Evolutionary conservation across 208 protist species (phyloP), one percentile per base, ranked within the genome.

Genomic region (Acanthamoeba healyi): DNA sequence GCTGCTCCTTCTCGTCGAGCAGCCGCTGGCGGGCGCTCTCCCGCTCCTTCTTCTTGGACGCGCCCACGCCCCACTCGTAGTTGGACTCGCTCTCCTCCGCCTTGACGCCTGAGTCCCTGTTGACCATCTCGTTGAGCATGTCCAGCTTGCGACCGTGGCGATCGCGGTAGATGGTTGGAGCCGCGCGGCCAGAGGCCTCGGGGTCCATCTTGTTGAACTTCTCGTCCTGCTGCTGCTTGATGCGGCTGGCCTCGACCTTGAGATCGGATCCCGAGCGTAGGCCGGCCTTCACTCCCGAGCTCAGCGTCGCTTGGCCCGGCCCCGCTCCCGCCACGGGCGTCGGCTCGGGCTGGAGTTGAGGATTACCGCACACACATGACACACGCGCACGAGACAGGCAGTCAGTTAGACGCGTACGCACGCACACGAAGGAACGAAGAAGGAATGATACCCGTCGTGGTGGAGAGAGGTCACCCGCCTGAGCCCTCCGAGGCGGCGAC

Each of bases 101-200:
- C 86, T 44, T 74, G 38, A 72, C 26, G 34, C 44, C 81, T 9
- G 24, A 38, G 36, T 94, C 94, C 12, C 54, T 44, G 22, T 56
- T 34, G 17, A 92, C 51, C 61, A 92, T 79, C n/a, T 94, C 79
- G 36, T 42, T 91, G 40, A 95, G 58, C 65, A 95, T 92, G 56
- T 94, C 81, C 26, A 96, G 67, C 79, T 77, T 95, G 26, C 82
- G 36, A 7, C 92, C 88, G 7, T 29, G n/a, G 29, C 79, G 89
- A 49, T 97, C 95, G 82, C 96, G 94, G 40, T 94, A 95, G 22
- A 97, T 44, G 10, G 96, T 96, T 34, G 65, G 40, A 17, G 87
- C 93, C 54, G 65, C 56, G 14, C 46, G 94, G 38, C 96, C 95
- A 5, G 90, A 36, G 32, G 91, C 42, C 70, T 34, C 44, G 36